Evolutionary conservation across 495 filamentous ascomycete genomes (phyloP), one percentile per base, ranked within the genome.

Genomic region (Neurospora sp.): DNA sequence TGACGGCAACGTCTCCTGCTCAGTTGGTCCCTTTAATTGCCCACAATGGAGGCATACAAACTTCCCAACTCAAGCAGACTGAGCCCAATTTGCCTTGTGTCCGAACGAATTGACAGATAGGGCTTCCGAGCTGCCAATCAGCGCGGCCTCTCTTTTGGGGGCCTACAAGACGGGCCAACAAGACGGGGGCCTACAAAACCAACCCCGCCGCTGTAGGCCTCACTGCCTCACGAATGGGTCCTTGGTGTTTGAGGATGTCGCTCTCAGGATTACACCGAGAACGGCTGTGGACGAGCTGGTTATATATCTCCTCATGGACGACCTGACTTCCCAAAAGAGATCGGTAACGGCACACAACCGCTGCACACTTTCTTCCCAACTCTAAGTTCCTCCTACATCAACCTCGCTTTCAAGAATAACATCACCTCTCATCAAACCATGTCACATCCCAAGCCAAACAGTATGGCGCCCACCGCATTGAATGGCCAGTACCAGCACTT

Each of bases 401-500:
- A 65, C 53, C 14, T 35, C 14, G 14, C 27, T 18, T 35, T 37
- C 27, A 35, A 65, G 27, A 18, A 65, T 11, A 12, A 12, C 53
- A 16, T 35, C 53, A 18, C 14, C 27, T 65, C 53, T 37, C 53
- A 65, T 65, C 27, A 16, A 16, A 37, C 31, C 53, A 35, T 65
- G 31, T 35, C 53, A 65, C 6, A 35, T 18, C 27, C 27, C 53
- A 65, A 65, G 53, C 53, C 53, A 18, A 16, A 35, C 14, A 35
- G 4, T 12, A 35, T 18, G 14, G 14, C 22, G 12, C 53, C 53
- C 53, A 7, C 53, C 53, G 27, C 31, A 35, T 31, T 5, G 2
- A 44, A 35, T n/a, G 27, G 75, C 5, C 75, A 84, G 53, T 85
- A 86, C 73, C 85, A 86, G 61, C 85, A 86, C 72, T 86, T 83